These are phyloP conservation scores for Discostella stelligera DNA, from an alignment of 352 stramenopile species.

Conservation along the genomic window DNA sequence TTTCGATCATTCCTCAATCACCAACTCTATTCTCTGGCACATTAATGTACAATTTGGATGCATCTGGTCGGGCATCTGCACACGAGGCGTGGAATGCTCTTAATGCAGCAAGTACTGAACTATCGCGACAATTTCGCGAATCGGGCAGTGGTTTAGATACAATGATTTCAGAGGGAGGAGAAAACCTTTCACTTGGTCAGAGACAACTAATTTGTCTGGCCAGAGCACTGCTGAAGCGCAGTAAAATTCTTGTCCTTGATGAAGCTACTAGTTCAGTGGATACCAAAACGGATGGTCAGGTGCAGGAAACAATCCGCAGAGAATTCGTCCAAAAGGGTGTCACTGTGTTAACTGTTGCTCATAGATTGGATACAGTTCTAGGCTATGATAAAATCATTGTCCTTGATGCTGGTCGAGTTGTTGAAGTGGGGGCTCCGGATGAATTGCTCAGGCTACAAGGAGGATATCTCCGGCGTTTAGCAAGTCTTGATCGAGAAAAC, in stretches of 20 bases:
- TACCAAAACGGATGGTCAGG: slow-evolving; percentile 67
- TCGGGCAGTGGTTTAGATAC: slow-evolving; percentile 61
- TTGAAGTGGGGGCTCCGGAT: slow-evolving; percentile 77
- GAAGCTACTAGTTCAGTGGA: slow-evolving; percentile 82
- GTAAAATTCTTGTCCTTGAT: slow-evolving; percentile 93
- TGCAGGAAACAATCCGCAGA: slow-evolving; percentile 84
- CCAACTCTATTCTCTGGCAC: slow-evolving; percentile 88
- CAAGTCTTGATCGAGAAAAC: slow-evolving; percentile 62
- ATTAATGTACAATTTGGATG: slow-evolving; percentile 87
- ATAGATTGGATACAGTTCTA: slow-evolving; percentile 91
- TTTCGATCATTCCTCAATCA: slow-evolving; percentile 92
- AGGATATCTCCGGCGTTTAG: slow-evolving; percentile 61
- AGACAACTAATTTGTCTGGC: slow-evolving; percentile 84
- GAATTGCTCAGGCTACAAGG: slow-evolving; percentile 52
- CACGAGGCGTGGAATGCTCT: slow-evolving; percentile 76
- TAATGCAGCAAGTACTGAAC: slow-evolving; percentile 59
- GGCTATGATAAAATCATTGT: slow-evolving; percentile 91
- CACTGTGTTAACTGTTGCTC: slow-evolving; percentile 91
- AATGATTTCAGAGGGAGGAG: slow-evolving; percentile 77
- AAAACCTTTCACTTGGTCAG: slow-evolving; percentile 83
- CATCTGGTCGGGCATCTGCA: slow-evolving; percentile 54
- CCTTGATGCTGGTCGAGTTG: slow-evolving; percentile 86
- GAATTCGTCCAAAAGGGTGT: slow-evolving; percentile 87
- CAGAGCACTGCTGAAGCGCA: slow-evolving; percentile 84
- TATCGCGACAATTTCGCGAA: slow-evolving; percentile 62